Evolutionary conservation across 1,284 basidiomycete species (phyloP).

Genomic region (Gomphus sp.): DNA sequence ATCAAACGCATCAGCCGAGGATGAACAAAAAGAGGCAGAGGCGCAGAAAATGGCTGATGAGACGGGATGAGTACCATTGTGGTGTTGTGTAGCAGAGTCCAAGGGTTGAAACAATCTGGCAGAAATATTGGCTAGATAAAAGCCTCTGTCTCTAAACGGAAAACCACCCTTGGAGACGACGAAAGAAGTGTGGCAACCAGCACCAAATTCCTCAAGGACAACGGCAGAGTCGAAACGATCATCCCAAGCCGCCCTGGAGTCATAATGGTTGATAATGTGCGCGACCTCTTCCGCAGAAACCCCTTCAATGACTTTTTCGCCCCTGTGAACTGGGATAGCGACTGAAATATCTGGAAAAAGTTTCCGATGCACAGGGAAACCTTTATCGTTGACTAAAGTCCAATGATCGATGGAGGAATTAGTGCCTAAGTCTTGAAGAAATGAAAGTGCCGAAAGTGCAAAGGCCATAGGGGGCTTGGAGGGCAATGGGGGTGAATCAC

Average conservation of each 20-base stretch:
- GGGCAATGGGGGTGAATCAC: conserved; percentile 36
- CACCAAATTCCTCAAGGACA: conserved; percentile 75
- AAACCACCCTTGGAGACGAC: conserved; percentile 70
- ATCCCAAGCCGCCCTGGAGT: conserved; percentile 79
- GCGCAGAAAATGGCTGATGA: conserved; percentile 63
- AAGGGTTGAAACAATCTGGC: conserved; percentile 46
- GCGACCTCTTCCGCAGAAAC: conserved; percentile 89
- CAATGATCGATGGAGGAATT: conserved; percentile 64
- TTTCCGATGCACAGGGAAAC: conserved; percentile 71
- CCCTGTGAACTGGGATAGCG: conserved; percentile 78
- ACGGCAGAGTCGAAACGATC: conserved; percentile 66
- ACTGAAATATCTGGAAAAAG: conserved; percentile 72
- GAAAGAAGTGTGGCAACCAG: conserved; percentile 64
- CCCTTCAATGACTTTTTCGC: conserved; percentile 90
- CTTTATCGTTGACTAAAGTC: conserved; percentile 76
- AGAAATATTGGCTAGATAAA: conserved; percentile 71
- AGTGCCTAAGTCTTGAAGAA: conserved; percentile 67
- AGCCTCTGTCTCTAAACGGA: conserved; percentile 86
- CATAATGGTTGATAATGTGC: conserved; percentile 59
- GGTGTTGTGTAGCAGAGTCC: conserved; percentile 13
- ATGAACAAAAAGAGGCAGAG: conserved; percentile 65
- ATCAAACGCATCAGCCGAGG: conserved; percentile 48
- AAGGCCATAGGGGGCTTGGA: conserved; percentile 61
- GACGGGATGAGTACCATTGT: conserved; percentile 23
- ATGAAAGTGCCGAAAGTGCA: conserved; percentile 71